Evolutionary conservation across 176 grass and related monocot species (phyloP).

Genomic region (Alopecurus myosuroides): DNA sequence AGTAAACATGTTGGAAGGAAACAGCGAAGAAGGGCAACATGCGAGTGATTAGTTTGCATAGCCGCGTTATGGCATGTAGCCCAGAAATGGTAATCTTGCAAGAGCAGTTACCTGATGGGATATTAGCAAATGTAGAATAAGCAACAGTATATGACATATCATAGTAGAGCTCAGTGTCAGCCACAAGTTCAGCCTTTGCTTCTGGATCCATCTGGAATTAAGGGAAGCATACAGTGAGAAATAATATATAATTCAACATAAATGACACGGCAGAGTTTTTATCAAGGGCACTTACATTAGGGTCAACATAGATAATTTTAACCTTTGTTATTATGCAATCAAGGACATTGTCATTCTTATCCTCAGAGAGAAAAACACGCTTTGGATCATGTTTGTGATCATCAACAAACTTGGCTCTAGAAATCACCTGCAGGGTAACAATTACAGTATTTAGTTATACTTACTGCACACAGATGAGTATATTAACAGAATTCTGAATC

Average conservation of each 20-base stretch:
- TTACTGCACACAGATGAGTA: not conserved
- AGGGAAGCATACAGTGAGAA: not conserved
- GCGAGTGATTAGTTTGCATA: not conserved
- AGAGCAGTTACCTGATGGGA: constrained; percentile 46
- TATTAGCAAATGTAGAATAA: constrained; percentile 78
- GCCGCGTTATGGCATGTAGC: not conserved
- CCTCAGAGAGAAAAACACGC: constrained; percentile 81
- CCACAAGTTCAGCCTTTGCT: constrained; percentile 34
- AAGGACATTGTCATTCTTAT: constrained; percentile 78
- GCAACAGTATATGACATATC: constrained; percentile 77
- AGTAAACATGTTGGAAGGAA: too few relatives aligned
- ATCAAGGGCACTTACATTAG: constrained; percentile 55
- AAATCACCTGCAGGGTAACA: constrained; percentile 3
- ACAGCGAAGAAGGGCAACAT: too few relatives aligned
- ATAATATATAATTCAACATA: not conserved
- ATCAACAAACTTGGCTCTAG: constrained; percentile 24
- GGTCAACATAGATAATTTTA: constrained; percentile 49
- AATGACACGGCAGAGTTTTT: not conserved
- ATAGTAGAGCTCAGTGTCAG: constrained; percentile 61
- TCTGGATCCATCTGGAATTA: constrained; percentile 42
- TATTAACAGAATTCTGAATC: not conserved
- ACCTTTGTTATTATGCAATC: constrained; percentile 69
- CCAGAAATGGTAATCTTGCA: not conserved
- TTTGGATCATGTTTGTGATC: constrained; percentile 40
- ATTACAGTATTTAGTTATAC: not conserved